Evolutionary conservation across 176 grass and related monocot species (phyloP).

Genomic region (Oryza meridionalis): DNA sequence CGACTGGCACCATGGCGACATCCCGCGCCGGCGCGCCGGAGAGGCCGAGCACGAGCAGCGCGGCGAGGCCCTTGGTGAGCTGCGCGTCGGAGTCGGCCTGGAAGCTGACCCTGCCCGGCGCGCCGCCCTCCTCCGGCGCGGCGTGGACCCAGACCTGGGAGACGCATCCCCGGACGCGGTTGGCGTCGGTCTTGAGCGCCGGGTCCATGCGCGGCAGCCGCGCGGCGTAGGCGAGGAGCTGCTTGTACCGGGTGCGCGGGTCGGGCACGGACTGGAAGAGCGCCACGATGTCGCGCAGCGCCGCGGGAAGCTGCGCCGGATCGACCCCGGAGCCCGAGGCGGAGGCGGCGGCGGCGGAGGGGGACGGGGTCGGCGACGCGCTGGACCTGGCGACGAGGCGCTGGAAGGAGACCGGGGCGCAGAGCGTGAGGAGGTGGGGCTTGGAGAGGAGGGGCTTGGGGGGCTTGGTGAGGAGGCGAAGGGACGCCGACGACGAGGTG

Average conservation of each 20-base stretch:
- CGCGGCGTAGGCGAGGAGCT: slow-evolving; percentile 86
- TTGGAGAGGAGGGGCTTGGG: slow-evolving; percentile 32
- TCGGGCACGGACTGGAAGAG: slow-evolving; percentile 87
- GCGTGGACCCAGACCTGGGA: slow-evolving; percentile 94
- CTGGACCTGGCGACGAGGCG: slow-evolving; percentile 47
- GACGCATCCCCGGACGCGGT: slow-evolving; percentile 78
- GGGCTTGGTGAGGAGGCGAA: slow-evolving; percentile 32
- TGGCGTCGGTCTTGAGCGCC: slow-evolving; percentile 66
- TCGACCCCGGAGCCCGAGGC: slow-evolving; percentile 32
- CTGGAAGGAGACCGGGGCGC: slow-evolving; percentile 75
- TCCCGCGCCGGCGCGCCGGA: slow-evolving; percentile 59
- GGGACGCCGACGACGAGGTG: slow-evolving; percentile 3
- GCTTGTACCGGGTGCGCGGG: slow-evolving; percentile 79
- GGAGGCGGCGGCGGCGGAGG: slow-evolving; percentile 12
- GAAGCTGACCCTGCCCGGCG: slow-evolving; percentile 49
- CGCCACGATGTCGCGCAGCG: slow-evolving; percentile 67
- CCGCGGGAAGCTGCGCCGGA: slow-evolving; percentile 52
- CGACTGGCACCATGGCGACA: slow-evolving; percentile 53
- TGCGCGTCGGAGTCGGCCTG: slow-evolving; percentile 85
- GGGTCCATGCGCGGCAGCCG: slow-evolving; percentile 73
- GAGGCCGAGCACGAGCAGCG: slow-evolving; percentile 80
- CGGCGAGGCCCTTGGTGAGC: slow-evolving; percentile 88
- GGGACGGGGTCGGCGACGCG: slow-evolving; percentile 45
- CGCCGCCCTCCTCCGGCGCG: slow-evolving; percentile 46
- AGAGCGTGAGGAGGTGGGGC: slow-evolving; percentile 54